phyloP scores from a whole-genome alignment of 129 eudicot genomes.

The Erigeron canadensis region DNA sequence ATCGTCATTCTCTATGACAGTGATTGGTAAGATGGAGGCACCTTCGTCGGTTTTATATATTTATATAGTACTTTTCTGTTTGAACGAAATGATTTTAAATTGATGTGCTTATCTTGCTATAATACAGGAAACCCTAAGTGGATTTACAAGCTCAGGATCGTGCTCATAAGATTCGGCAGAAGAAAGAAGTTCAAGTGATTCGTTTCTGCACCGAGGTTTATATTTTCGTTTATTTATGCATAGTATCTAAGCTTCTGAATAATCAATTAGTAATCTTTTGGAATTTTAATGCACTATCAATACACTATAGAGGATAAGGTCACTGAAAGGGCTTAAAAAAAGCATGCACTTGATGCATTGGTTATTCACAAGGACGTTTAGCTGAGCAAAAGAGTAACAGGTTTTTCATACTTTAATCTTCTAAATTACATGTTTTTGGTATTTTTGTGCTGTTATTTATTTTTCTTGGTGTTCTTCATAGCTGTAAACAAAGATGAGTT shows the following conservation, averaged over 20 bases:
- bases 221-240: background rate
- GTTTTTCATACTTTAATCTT: background rate
- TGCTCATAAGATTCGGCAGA: slow-evolving; percentile 98
- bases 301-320: slow-evolving; percentile 97
- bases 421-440: background rate
- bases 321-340: slow-evolving; percentile 8
- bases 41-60: background rate
- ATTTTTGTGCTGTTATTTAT: background rate
- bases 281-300: slow-evolving; percentile 37
- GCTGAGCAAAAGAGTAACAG: slow-evolving; percentile 40
- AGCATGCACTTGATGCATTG: background rate
- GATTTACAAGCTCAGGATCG: slow-evolving; percentile 99
- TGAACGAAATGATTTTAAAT: slow-evolving; percentile 5
- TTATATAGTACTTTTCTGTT: background rate
- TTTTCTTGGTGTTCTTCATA: slow-evolving; percentile 27
- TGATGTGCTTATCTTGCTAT: background rate
- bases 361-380: background rate
- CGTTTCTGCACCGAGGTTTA: slow-evolving; percentile 96
- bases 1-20: slow-evolving; percentile 97
- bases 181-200: slow-evolving; percentile 98
- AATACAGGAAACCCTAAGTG: slow-evolving; percentile 93
- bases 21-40: slow-evolving; percentile 73
- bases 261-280: slow-evolving; percentile 8
- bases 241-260: slow-evolving; percentile 13
- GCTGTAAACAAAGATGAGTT: slow-evolving; percentile 99